These are phyloP conservation scores for Lactifluus volemus DNA, from an alignment of 768 basidiomycete species.

Conservation along the genomic window DNA sequence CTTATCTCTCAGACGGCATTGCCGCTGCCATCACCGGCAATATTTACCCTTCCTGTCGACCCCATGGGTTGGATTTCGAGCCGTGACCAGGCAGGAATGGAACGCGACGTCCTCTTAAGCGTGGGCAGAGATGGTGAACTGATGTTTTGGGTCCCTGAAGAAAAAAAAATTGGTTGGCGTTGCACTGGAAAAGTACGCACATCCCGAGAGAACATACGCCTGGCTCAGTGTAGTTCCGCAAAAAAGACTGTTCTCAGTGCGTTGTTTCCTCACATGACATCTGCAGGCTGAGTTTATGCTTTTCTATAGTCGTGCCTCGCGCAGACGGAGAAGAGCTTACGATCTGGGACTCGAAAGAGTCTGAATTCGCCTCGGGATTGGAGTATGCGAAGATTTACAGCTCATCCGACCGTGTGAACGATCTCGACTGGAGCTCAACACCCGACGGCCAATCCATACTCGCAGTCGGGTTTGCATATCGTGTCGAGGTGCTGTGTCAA, in stretches of 20 bases:
- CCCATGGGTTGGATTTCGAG: slow-evolving; percentile 72
- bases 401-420: slow-evolving; percentile 52
- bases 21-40: slow-evolving; percentile 39
- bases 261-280: slow-evolving; percentile 19
- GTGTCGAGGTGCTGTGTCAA: slow-evolving; percentile 82
- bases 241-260: slow-evolving; percentile 86
- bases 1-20: slow-evolving; percentile 43
- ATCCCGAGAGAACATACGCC: slow-evolving; percentile 51
- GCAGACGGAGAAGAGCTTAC: slow-evolving; percentile 70
- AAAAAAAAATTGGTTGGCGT: slow-evolving; percentile 36
- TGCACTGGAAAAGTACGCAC: slow-evolving; percentile 72
- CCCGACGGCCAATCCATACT: slow-evolving; percentile 85
- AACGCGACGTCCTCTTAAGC: slow-evolving; percentile 71
- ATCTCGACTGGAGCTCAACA: slow-evolving; percentile 91
- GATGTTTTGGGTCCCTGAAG: slow-evolving; percentile 71
- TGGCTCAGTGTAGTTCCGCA: slow-evolving; percentile 79
- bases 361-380: slow-evolving; percentile 85
- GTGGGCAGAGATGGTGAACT: slow-evolving; percentile 69
- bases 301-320: slow-evolving; percentile 45
- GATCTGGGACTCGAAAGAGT: slow-evolving; percentile 94
- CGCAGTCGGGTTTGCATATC: slow-evolving; percentile 76
- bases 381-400: slow-evolving; percentile 57
- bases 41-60: slow-evolving; percentile 63
- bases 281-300: neutral
- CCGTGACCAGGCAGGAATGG: slow-evolving; percentile 22